Evolutionary conservation across 1,139 yeast genomes (phyloP).

Genomic region (Yamadazyma blattariae): DNA sequence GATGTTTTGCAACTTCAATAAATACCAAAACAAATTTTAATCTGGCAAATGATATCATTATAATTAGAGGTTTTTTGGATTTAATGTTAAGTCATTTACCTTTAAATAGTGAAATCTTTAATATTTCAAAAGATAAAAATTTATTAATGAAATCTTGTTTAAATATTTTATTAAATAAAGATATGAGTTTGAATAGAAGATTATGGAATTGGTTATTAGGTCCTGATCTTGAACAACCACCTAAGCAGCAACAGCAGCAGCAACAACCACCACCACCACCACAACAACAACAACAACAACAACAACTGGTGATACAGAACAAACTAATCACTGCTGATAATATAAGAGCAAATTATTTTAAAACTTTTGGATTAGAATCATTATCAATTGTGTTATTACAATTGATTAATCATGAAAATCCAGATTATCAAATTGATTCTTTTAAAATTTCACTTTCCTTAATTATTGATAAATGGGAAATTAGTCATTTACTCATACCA

Average conservation of each 20-base stretch:
- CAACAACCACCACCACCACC: no score
- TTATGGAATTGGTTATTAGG: constrained; percentile 93
- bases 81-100: constrained; percentile 66
- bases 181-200: constrained; percentile 91
- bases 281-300: not conserved
- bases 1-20: constrained; percentile 73
- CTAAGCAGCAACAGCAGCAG: not conserved
- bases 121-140: constrained; percentile 55
- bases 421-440: constrained; percentile 42
- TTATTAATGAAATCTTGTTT: constrained; percentile 62
- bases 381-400: constrained; percentile 53
- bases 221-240: constrained; percentile 42
- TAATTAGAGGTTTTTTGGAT: constrained; percentile 89
- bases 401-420: constrained; percentile 28
- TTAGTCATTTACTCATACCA: constrained; percentile 73
- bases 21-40: constrained; percentile 42
- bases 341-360: constrained; percentile 50
- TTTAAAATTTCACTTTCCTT: constrained; percentile 62
- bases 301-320: no score
- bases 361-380: constrained; percentile 48
- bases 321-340: constrained; percentile 2
- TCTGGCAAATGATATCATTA: constrained; percentile 53
- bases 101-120: constrained; percentile 58
- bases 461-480: constrained; percentile 91
- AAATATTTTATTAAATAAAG: constrained; percentile 69